Conservation (phyloP, 78 protist species). For the Goniomonas avonlea region DNA sequence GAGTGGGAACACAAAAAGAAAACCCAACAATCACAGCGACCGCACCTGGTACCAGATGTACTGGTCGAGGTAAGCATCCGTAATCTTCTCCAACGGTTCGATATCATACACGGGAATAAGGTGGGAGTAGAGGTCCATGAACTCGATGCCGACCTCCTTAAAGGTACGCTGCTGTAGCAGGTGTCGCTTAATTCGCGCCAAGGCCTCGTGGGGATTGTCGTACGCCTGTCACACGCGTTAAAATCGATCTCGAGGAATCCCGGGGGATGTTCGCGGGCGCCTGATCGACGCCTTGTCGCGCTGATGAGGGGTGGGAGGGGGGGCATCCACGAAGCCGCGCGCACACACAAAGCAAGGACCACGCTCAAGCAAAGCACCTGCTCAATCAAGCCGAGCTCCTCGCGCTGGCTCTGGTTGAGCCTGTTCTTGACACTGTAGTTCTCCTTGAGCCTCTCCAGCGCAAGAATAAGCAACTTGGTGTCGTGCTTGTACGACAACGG, state of each 20-base stretch:
- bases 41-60: constrained; percentile 99
- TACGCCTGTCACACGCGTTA: no score
- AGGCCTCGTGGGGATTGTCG: constrained; percentile 98
- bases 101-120: constrained; percentile 93
- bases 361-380: no score
- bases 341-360: no score
- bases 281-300: no score
- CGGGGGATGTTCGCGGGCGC: no score
- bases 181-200: constrained; percentile 95
- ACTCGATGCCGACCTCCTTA: constrained; percentile 94
- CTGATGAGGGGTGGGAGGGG: no score
- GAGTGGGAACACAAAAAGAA: no score
- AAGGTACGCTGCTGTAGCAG: constrained; percentile 93
- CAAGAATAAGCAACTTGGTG: constrained; percentile 95
- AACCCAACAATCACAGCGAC: no score
- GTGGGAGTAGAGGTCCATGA: constrained; percentile 93
- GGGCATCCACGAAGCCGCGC: no score
- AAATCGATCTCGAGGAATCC: no score
- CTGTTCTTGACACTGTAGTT: constrained; percentile 83
- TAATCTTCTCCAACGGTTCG: constrained; percentile 99
- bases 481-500: constrained; percentile 97
- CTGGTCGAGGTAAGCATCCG: constrained; percentile 99
- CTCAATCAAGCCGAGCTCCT: constrained; percentile 97
- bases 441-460: constrained; percentile 96
- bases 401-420: constrained; percentile 92